Conservation (phyloP, 2,329 filamentous ascomycete genomes). For the Aspergillus sp. region DNA sequence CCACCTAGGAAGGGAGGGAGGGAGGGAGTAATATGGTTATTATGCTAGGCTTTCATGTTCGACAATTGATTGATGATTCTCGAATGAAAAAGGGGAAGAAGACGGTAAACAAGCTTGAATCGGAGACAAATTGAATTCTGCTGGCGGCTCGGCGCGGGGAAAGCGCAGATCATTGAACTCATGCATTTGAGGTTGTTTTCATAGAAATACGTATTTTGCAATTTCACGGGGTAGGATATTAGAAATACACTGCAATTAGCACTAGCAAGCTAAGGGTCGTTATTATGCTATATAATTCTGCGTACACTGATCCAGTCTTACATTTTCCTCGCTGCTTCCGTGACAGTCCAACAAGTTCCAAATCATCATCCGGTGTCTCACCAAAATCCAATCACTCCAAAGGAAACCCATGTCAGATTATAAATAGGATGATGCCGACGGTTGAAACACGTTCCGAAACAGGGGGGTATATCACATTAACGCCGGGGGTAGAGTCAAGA, state of each 20-base stretch:
- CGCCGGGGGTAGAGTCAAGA: conserved; percentile 24
- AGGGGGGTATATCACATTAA: conserved; percentile 43
- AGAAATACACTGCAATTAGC: background rate
- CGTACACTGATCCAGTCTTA: conserved; percentile 2
- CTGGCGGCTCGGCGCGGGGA: conserved; percentile 3
- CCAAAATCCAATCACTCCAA: conserved; percentile 20
- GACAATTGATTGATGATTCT: background rate
- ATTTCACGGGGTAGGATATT: too few relatives aligned
- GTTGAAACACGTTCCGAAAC: conserved; percentile 25
- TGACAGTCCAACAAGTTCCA: conserved; percentile 11
- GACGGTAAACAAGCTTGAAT: background rate
- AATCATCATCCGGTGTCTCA: conserved; percentile 7
- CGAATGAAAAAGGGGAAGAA: background rate
- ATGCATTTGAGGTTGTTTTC: background rate
- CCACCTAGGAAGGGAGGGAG: background rate
- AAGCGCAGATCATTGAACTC: background rate
- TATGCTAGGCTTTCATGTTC: background rate
- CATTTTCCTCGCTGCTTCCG: conserved; percentile 8
- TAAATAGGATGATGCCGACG: conserved; percentile 12
- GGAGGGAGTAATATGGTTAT: background rate
- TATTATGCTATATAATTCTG: conserved; percentile 7
- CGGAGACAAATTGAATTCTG: background rate
- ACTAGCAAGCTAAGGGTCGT: background rate
- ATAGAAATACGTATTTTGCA: too few relatives aligned
- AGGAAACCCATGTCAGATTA: conserved; percentile 22